Conservation (phyloP, 805 yeast species). For the Priceomyces haplophilus region DNA sequence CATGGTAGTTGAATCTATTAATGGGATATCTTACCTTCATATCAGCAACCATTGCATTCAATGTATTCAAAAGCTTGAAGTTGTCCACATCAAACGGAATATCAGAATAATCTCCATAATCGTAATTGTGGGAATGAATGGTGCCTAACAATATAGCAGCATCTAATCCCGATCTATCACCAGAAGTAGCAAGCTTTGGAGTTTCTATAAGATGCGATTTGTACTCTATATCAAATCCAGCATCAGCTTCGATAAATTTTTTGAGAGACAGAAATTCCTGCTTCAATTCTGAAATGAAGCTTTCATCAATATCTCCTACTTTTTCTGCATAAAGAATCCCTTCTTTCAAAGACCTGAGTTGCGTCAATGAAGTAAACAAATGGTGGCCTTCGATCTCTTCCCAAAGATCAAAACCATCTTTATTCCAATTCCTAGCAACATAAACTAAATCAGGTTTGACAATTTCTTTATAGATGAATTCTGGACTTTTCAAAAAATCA, state of each 20-base stretch:
- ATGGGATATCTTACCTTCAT: slow-evolving; percentile 79
- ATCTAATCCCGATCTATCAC: slow-evolving; percentile 70
- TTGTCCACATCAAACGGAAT: slow-evolving; percentile 67
- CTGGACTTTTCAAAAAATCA: slow-evolving; percentile 22
- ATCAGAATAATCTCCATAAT: slow-evolving; percentile 29
- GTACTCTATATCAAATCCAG: slow-evolving; percentile 35
- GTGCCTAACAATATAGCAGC: slow-evolving; percentile 64
- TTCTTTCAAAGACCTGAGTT: slow-evolving; percentile 61
- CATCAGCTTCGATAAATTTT: slow-evolving; percentile 35
- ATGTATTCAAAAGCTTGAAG: slow-evolving; percentile 56
- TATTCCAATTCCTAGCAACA: slow-evolving; percentile 58
- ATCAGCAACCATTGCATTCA: slow-evolving; percentile 57
- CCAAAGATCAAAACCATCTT: slow-evolving; percentile 84
- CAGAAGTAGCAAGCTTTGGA: slow-evolving; percentile 42
- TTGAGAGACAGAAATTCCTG: slow-evolving; percentile 32
- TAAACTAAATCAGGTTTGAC: slow-evolving; percentile 71
- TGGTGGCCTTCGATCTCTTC: slow-evolving; percentile 79
- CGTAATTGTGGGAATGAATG: slow-evolving; percentile 46
- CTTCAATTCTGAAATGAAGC: slow-evolving; percentile 27
- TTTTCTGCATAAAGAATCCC: slow-evolving; percentile 45
- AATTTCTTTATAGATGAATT: slow-evolving; percentile 49
- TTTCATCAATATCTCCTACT: slow-evolving; percentile 18
- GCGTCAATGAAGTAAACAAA: slow-evolving; percentile 75
- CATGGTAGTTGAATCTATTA: slow-evolving; percentile 45
- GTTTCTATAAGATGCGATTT: slow-evolving; percentile 66